Conservation (phyloP, 176 grass and related monocot species). For the Avena sativa region DNA sequence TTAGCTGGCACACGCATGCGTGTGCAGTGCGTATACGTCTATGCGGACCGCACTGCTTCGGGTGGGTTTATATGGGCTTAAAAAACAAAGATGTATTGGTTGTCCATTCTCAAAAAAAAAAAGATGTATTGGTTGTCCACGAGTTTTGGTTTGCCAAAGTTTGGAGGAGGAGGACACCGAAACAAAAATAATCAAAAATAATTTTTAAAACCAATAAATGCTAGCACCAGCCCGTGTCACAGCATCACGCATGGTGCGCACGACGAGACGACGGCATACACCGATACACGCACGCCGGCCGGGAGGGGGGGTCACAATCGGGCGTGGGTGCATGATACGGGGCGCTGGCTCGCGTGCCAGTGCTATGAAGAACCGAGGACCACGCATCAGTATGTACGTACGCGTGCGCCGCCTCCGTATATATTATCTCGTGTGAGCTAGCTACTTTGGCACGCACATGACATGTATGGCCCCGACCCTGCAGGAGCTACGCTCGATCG, state of each 20-base stretch:
- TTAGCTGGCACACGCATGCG: too few species aligned
- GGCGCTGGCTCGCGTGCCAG: slow-evolving; percentile 9
- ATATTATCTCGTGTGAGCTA: not conserved
- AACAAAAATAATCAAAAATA: too few species aligned
- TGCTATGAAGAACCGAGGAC: slow-evolving; percentile 17
- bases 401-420: slow-evolving; percentile 11
- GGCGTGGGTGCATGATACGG: not conserved
- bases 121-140: too few species aligned
- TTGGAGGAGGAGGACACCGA: too few species aligned
- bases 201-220: too few species aligned
- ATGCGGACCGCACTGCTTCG: too few species aligned
- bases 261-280: not conserved
- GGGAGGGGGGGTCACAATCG: not conserved
- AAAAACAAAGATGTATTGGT: too few species aligned
- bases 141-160: too few species aligned
- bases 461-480: slow-evolving; percentile 24
- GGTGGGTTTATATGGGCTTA: too few species aligned
- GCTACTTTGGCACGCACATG: not conserved
- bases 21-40: too few species aligned
- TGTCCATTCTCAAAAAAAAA: too few species aligned
- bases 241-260: slow-evolving; percentile 2
- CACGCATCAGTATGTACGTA: not conserved
- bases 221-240: not conserved
- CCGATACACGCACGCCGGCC: slow-evolving; percentile 11
- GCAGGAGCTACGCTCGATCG: not conserved